Base-by-base conservation (phyloP, 139 green algal genomes). In the Picochlorum sp. region DNA sequence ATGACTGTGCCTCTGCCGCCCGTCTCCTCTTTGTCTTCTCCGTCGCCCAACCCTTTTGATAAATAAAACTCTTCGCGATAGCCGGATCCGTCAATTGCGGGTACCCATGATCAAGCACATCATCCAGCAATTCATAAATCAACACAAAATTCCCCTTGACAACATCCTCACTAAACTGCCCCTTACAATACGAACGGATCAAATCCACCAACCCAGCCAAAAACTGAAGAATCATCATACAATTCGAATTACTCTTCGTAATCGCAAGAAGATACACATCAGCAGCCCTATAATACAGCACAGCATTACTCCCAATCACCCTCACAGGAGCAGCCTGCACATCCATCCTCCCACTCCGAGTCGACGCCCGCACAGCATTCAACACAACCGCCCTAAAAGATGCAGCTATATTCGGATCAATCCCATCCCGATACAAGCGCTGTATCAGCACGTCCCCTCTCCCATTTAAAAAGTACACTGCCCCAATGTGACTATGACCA, bases 121-220 rank as follows among this genome's bases (percentile, higher is more conserved):
- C 85, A 75, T 97, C 91, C 28, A 97, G 78, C 62, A 97, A 76
- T 78, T 97, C 91, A 69, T 96, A 97, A 58, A 98, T 96, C 9
- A 98, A 78, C n/a, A 96, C 83, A 79, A 96, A 96, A 75, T 97
- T 96, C 69, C 82, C 82, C 49, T 84, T 77, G 24, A 96, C 81
- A 49, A 76, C 77, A 13, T 83, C 77, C 70, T 97, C 91, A 34
- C 78, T 86, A 44, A 96, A 86, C 7, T 90, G 76, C 13, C 86
- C 88, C 14, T 84, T 77, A 74, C 96, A 98, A 77, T 98, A 98
- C 4, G 79, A 79, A 55, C 81, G 82, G 66, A 95, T 89, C 13
- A 94, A 65, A 14, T 80, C 76, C 14, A 92, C 88, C 21, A 93
- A 51, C 83, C 83, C 83, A 8, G 70, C 82, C 67, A 98, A 86